Base-by-base conservation (phyloP, 768 basidiomycete genomes). In the Trametes cingulata region DNA sequence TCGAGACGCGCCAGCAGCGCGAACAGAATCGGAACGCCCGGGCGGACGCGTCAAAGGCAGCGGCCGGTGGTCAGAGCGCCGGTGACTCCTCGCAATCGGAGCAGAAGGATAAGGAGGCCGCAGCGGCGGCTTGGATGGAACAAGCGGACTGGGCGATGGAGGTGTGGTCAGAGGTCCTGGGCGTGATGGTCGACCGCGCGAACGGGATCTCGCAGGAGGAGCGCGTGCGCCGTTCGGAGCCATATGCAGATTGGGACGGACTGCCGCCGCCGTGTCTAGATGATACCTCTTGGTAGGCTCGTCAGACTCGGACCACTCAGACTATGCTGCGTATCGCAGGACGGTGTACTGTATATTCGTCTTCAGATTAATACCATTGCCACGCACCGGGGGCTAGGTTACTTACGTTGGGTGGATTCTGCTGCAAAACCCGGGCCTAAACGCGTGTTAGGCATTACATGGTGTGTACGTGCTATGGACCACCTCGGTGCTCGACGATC, bases 241-340 rank as follows among this genome's bases (percentile, higher is more conserved):
- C 39, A 7, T 57, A 49, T 15, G 56, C 39, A n/a, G 47, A 57
- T 5, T 57, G 55, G 55, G 25, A 40, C 12, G 56, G 46, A 15
- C 27, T 24, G 12, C 39, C 47, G 13, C 29, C 25, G 47, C 37
- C 33, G 13, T 9, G 15, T 13, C 15, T n/a, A 19, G 27, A 42
- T 17, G 19, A 14, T 20, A 14, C 41, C 12, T 1, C n/a, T 43
- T 33, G 29, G 29, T 33, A 33, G 29, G 29, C 29, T 33, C 29
- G 29, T 33, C 29, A 10, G 29, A 10, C 29, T 33, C 29, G 29
- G 29, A 33, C 29, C 4, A 4, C 29, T 33, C 29, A 10, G 29
- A 33, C 29, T 5, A 4, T 10, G 4, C 10, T 33, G 29, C 29
- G 29, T 10, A 33, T 33, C 10, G 29, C 29, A 33, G 29, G 29